Conservation (phyloP, 768 basidiomycete species). For the Holtermannia corniformis region DNA sequence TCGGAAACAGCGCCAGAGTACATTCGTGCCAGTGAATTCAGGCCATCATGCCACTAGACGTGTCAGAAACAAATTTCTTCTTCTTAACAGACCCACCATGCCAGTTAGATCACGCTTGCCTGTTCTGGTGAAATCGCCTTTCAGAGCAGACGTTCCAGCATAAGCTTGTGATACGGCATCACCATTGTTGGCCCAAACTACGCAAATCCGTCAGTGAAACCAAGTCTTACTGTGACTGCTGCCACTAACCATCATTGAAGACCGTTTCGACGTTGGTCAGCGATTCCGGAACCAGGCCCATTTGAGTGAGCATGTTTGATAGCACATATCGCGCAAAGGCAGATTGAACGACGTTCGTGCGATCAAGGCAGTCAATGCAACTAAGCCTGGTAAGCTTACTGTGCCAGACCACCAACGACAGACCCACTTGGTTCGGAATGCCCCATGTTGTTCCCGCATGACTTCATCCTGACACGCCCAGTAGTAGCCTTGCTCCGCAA, state of each 20-base stretch:
- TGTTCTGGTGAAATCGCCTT: slow-evolving; percentile 62
- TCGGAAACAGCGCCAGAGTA: slow-evolving; percentile 51
- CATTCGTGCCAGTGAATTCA: slow-evolving; percentile 79
- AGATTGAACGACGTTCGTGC: slow-evolving; percentile 92
- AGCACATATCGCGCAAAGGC: slow-evolving; percentile 82
- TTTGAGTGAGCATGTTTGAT: slow-evolving; percentile 40
- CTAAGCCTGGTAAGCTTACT: slow-evolving; percentile 48
- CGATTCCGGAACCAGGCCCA: slow-evolving; percentile 45
- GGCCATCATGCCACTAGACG: slow-evolving; percentile 66
- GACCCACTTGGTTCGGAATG: slow-evolving; percentile 52
- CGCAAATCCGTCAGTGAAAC: slow-evolving; percentile 5
- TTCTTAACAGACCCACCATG: slow-evolving; percentile 49
- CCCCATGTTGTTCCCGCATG: slow-evolving; percentile 72
- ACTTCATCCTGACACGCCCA: slow-evolving; percentile 65
- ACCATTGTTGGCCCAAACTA: slow-evolving; percentile 97
- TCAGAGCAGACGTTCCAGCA: slow-evolving; percentile 91
- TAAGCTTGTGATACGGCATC: slow-evolving; percentile 78
- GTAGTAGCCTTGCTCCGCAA: slow-evolving; percentile 78
- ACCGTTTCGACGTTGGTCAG: slow-evolving; percentile 38
- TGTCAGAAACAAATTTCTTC: neutral
- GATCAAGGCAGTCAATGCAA: slow-evolving; percentile 90
- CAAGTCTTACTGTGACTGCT: slow-evolving; percentile 55
- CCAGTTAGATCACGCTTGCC: slow-evolving; percentile 91
- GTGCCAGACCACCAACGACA: neutral
- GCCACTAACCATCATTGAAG: slow-evolving; percentile 49